phyloP scores from a whole-genome alignment of 805 yeast genomes.

The Suhomyces prunicola region DNA sequence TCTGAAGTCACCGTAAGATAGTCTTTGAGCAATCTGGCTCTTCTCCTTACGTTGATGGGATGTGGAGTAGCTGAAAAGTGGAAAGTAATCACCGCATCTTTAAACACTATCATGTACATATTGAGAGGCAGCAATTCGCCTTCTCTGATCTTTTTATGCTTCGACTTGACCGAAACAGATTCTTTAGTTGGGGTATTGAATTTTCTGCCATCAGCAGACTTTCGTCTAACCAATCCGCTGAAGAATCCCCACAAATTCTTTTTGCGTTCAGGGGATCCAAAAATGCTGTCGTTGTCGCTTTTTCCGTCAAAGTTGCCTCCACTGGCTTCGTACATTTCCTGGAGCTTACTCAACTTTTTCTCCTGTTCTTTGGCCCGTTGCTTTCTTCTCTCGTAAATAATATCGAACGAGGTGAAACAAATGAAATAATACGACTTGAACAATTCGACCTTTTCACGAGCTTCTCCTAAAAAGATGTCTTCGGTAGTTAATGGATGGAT shows the following conservation, averaged over 20 bases:
- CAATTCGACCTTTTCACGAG: constrained; percentile 91
- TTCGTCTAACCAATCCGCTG: constrained; percentile 7
- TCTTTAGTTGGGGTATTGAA: constrained; percentile 11
- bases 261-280: constrained; percentile 15
- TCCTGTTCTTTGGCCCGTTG: constrained; percentile 48
- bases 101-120: constrained; percentile 89
- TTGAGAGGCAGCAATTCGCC: constrained; percentile 82
- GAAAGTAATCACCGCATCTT: constrained; percentile 86
- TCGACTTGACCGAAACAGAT: constrained; percentile 20
- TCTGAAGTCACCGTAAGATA: constrained; percentile 88
- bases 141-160: constrained; percentile 33
- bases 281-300: constrained; percentile 15
- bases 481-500: constrained; percentile 96
- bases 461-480: constrained; percentile 89
- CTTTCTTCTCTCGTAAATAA: constrained; percentile 67
- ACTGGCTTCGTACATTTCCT: constrained; percentile 30
- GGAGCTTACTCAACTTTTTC: constrained; percentile 33
- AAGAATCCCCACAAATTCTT: constrained; percentile 14
- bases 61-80: constrained; percentile 96
- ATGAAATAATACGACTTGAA: constrained; percentile 88
- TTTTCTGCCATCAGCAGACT: background rate
- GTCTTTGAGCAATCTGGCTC: constrained; percentile 84
- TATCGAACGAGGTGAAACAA: constrained; percentile 65
- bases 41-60: constrained; percentile 90
- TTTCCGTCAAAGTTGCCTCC: constrained; percentile 12